These are phyloP conservation scores for Przewalskia tangutica DNA, from an alignment of 257 asterid species.

Conservation along the genomic window DNA sequence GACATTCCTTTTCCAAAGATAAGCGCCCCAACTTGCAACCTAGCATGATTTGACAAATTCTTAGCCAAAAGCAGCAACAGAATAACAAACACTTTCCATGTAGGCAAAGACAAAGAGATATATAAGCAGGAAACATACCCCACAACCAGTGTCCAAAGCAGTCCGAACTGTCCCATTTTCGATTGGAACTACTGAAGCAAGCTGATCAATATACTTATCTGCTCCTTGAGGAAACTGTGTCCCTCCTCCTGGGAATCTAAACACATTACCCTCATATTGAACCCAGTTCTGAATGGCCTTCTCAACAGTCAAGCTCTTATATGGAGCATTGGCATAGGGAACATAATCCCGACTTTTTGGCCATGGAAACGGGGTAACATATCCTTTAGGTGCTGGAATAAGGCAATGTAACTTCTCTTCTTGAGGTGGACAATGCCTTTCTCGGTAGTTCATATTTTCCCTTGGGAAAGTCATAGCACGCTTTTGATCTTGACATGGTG, in stretches of 20 bases:
- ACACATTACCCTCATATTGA: conserved; percentile 84
- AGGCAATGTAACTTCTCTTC: conserved; percentile 76
- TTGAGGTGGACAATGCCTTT: conserved; percentile 81
- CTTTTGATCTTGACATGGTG: conserved; percentile 64
- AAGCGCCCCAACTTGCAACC: too few species aligned
- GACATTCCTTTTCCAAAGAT: too few species aligned
- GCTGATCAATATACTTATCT: conserved; percentile 87
- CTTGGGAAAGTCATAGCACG: conserved; percentile 92
- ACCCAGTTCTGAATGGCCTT: conserved; percentile 94
- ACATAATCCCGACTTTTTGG: conserved; percentile 93
- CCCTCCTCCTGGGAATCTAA: conserved; percentile 93
- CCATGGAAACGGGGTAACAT: conserved; percentile 87
- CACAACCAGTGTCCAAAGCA: conserved; percentile 85
- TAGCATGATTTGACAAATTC: conserved; percentile 14
- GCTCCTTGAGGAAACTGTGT: conserved; percentile 98
- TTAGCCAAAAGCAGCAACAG: not conserved
- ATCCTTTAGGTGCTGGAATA: conserved; percentile 84
- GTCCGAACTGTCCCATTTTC: conserved; percentile 74
- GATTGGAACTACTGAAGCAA: conserved; percentile 75
- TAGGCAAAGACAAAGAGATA: not conserved
- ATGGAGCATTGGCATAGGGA: conserved; percentile 90
- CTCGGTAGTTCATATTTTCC: conserved; percentile 82
- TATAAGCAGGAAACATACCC: conserved; percentile 44
- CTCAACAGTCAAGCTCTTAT: conserved; percentile 89
- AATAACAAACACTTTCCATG: not conserved